Base-by-base conservation (phyloP, 352 stramenopile genomes). In the Phytophthora sansomeana region DNA sequence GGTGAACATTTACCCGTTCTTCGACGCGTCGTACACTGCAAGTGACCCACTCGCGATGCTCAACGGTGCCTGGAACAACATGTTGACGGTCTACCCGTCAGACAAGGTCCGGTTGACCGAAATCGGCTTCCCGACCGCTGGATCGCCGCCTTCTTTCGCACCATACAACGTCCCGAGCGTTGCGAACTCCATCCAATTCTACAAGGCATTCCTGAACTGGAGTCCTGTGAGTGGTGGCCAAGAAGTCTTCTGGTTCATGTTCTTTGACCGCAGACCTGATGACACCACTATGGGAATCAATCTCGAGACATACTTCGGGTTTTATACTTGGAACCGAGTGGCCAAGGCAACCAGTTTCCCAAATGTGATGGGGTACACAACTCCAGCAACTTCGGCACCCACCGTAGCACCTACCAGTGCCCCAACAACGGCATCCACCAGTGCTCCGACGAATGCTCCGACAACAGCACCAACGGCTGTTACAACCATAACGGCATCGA, bases 1-100 rank as follows among this genome's bases (percentile, higher is more conserved):
- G 14, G 87, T 95, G 38, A 94, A 92, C 56, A 89, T 91, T 50
- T 92, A 92, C 47, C 84, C 83, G 3, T 93, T 93, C 72, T 91
- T 92, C 46, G 77, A 91, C 36, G 54, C 29, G 9, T 81, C 69
- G 35, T 93, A 92, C 75, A 71, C 79, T 43, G 42, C 70, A 4
- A 63, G 50, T 16, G 61, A 80, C 16, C 81, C 82, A 26, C 30
- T 83, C 1, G 72, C 71, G 14, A 72, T 91, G 57, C 75, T 94
- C 3, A 76, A 91, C 33, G 74, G 60, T 6, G 58, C 81, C 13
- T 94, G 85, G 87, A 75, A 87, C 49, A 50, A 61, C 24, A 85
- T 95, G 69, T 36, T 80, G 17, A 62, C 41, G 11, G 19, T 75
- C 16, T 95, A 87, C 54, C 58, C 78, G 1, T 54, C 51, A 0